Conservation (phyloP, 2,329 filamentous ascomycete species). For the Aschersonia sp. region DNA sequence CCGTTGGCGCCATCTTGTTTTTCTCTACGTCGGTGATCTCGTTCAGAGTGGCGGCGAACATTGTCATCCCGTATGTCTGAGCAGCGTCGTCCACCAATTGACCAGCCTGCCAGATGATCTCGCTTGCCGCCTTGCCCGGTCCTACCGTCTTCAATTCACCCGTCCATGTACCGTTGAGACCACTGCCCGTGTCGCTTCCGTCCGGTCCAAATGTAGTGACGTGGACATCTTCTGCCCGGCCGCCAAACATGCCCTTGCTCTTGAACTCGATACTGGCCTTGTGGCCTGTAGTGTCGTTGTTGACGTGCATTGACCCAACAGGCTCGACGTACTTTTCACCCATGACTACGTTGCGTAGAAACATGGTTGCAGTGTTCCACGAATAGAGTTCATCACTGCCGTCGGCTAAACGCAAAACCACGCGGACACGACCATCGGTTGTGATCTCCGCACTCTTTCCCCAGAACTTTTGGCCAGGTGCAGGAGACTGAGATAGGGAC, state of each 20-base stretch:
- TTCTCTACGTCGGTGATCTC: conserved; percentile 74
- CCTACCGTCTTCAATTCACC: conserved; percentile 51
- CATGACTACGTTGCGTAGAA: conserved; percentile 90
- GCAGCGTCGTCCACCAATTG: conserved; percentile 63
- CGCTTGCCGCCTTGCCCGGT: conserved; percentile 43
- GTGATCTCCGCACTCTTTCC: conserved; percentile 91
- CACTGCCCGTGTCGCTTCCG: conserved; percentile 50
- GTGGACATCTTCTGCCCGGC: conserved; percentile 77
- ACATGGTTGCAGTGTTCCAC: conserved; percentile 79
- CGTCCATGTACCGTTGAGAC: conserved; percentile 78
- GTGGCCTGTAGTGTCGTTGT: conserved; percentile 70
- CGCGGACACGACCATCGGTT: conserved; percentile 73
- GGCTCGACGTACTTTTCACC: conserved; percentile 98
- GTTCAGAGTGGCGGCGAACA: conserved; percentile 76
- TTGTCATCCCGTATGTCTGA: conserved; percentile 76
- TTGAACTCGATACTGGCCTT: conserved; percentile 86
- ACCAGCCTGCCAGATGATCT: conserved; percentile 68
- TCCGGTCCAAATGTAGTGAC: conserved; percentile 58
- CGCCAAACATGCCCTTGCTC: conserved; percentile 92
- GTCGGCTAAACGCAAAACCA: conserved; percentile 54
- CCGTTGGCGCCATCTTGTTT: conserved; percentile 62
- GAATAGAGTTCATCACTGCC: conserved; percentile 69
- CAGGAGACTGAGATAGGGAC: conserved; percentile 77
- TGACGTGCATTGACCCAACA: conserved; percentile 74
- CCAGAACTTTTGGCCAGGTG: conserved; percentile 95